Base-by-base conservation (phyloP, 371 early-diverging fungal genomes). In the Parasitella parasitica region DNA sequence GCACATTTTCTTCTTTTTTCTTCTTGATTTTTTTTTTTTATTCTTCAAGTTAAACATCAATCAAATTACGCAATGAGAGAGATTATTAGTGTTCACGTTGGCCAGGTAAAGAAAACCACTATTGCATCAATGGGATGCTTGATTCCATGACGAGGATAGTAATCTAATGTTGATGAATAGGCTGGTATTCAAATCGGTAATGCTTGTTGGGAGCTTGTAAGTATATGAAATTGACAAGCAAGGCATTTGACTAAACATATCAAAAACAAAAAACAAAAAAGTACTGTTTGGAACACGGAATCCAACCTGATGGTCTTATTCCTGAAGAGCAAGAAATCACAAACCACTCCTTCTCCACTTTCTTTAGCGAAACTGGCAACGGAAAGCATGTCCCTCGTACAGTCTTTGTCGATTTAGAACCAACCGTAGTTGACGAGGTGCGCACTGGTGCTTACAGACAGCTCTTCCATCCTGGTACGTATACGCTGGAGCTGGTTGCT, bases 131-230 rank as follows among this genome's bases (percentile, higher is more conserved):
- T 2, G 18, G 6, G 3, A 16, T 39, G 16, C 6, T 39, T 39
- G 15, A n/a, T 6, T 6, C 18, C 18, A 18, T n/a, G n/a, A n/a
- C n/a, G n/a, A n/a, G n/a, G n/a, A n/a, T n/a, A n/a, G n/a, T n/a
- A n/a, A n/a, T n/a, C n/a, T n/a, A n/a, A n/a, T 32, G 8, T 8
- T 32, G 11, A 41, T 41, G 41, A 41, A 41, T 41, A 99, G 87
- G 99, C 99, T 71, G 99, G 99, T 93, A 94, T 99, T 75, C 99
- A 99, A 86, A 99, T 99, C 77, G 99, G 99, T 90, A 99, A 98
- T 89, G 93, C 98, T 84, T 98, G 99, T 86, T 99, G 99, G 99
- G 99, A 99, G 80, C 62, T 72, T 54, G 41, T 41, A 41, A 41
- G 41, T 41, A 16, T 15, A 4, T 39, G 2, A 16, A 18, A 15